Conservation (phyloP, 306 rosid genomes). For the Sesbania bispinosa region DNA sequence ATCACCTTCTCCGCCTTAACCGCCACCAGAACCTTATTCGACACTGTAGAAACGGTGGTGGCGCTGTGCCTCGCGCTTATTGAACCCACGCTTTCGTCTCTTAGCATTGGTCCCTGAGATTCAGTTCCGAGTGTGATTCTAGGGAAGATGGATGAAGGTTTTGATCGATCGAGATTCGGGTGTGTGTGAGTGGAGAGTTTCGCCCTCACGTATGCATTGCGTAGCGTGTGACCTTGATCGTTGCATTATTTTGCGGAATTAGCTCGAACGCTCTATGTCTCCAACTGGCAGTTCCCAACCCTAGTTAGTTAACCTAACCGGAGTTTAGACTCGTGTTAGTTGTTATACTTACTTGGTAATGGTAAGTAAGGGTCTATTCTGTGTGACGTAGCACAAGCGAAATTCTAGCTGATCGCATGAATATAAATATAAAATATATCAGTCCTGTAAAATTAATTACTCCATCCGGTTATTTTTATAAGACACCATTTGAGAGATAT, state of each 20-base stretch:
- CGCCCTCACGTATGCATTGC: constrained; percentile 22
- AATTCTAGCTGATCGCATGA: too few species aligned
- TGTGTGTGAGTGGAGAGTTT: neutral
- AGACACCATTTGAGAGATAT: too few species aligned
- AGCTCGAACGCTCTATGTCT: constrained; percentile 9
- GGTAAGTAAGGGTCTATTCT: neutral
- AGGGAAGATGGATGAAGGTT: constrained; percentile 2
- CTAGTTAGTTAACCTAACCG: constrained; percentile 28
- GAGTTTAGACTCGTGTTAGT: neutral
- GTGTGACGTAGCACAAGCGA: too few species aligned
- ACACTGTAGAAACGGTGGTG: constrained; percentile 14
- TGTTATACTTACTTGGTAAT: neutral
- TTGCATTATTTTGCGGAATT: constrained; percentile 7
- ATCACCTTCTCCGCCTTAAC: constrained; percentile 78
- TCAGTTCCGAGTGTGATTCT: neutral
- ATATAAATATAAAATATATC: too few species aligned
- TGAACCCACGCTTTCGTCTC: constrained; percentile 43
- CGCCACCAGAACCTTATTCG: constrained; percentile 77
- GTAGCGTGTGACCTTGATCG: constrained; percentile 11
- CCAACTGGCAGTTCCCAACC: constrained; percentile 26
- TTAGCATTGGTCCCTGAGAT: constrained; percentile 18
- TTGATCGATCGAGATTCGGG: neutral
- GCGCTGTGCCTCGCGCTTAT: constrained; percentile 44
- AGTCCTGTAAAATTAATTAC: too few species aligned
- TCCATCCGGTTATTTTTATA: too few species aligned